phyloP scores from a whole-genome alignment of 352 stramenopile species.

The Blastocystis sp. region DNA sequence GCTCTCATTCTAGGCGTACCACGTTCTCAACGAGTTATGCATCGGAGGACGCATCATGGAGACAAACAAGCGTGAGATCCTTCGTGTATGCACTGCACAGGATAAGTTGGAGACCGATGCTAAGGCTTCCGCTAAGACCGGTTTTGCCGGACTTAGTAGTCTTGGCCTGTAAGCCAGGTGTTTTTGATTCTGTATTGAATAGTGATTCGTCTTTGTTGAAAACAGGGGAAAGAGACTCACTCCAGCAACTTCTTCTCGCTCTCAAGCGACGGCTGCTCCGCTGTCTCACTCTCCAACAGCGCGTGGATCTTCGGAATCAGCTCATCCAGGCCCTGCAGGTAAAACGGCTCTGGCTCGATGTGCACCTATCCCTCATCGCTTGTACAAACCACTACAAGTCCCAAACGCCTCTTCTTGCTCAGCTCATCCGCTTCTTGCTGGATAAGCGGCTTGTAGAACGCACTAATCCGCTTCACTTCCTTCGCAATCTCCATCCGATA shows the following conservation, averaged over 20 bases:
- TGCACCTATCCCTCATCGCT: slow-evolving; percentile 15
- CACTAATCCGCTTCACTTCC: slow-evolving; percentile 19
- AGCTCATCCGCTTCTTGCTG: slow-evolving; percentile 38
- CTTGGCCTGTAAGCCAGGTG: slow-evolving; percentile 56
- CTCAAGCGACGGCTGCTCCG: not conserved
- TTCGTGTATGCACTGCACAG: slow-evolving; percentile 86
- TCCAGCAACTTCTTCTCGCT: not conserved
- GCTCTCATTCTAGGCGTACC: slow-evolving; percentile 86
- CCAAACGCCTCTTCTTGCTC: slow-evolving; percentile 8
- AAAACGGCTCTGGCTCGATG: slow-evolving; percentile 62
- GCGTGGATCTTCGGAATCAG: slow-evolving; percentile 45
- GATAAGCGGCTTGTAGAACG: slow-evolving; percentile 40
- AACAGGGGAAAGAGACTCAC: not conserved
- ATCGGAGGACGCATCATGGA: slow-evolving; percentile 96
- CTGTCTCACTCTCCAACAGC: not conserved
- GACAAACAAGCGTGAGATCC: slow-evolving; percentile 88
- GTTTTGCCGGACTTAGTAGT: slow-evolving; percentile 70
- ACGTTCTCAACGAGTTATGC: slow-evolving; percentile 99
- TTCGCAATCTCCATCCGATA: slow-evolving; percentile 54
- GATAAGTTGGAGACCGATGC: slow-evolving; percentile 88
- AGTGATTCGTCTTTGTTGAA: slow-evolving; percentile 33
- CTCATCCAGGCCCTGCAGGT: slow-evolving; percentile 46
- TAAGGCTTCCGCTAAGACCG: slow-evolving; percentile 79
- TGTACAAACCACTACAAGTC: not conserved
- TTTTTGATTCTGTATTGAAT: slow-evolving; percentile 64